Evolutionary conservation across 2,329 filamentous ascomycete species (phyloP), one percentile per base, ranked within the genome.

Genomic region (Aspergillus neotritici): DNA sequence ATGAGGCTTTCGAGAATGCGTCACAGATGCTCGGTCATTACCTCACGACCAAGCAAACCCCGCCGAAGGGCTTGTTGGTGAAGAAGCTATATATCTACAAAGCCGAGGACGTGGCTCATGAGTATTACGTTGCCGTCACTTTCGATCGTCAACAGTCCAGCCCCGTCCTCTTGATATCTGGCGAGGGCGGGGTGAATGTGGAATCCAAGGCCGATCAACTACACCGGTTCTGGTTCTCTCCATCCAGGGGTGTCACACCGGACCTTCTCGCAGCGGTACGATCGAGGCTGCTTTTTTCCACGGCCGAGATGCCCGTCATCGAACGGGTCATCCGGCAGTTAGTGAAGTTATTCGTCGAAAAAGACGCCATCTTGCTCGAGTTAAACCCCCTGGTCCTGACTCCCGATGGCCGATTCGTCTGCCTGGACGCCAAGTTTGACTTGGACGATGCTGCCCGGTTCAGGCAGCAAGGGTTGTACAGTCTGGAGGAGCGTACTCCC

Each of bases 371-470:
- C 4, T 57, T 68, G 0, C 56, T 78, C 2, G 70, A 75, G 43
- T 57, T 73, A 5, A 65, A 68, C 29, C 58, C 69, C 0, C 54
- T 76, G 0, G 60, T 51, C 1, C 55, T 53, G 7, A 63, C 56
- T 0, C 8, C 38, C 0, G 54, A 65, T 1, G 61, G 61, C 0
- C 36, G 41, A 0, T 60, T 76, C 14, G 32, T 64, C 8, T 65
- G 61, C 37, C 41, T 65, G 0, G 63, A 69, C 30, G 66, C 74
- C 0, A 65, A 62, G 1, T 70, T 78, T 33, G 59, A 61, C 2
- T 69, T 78, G 15, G 76, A 79, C 51, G 67, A 78, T 32, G 68
- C 71, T 0, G 72, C 74, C 0, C 48, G 53, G 9, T 61, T 62
- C n/a, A 60, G 74, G 4, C 72, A 76, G 31, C 21, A 47, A 0